Evolutionary conservation across 192 early-diverging fungal species (phyloP), one percentile per base, ranked within the genome.

Genomic region (Powellomyces hirtus): DNA sequence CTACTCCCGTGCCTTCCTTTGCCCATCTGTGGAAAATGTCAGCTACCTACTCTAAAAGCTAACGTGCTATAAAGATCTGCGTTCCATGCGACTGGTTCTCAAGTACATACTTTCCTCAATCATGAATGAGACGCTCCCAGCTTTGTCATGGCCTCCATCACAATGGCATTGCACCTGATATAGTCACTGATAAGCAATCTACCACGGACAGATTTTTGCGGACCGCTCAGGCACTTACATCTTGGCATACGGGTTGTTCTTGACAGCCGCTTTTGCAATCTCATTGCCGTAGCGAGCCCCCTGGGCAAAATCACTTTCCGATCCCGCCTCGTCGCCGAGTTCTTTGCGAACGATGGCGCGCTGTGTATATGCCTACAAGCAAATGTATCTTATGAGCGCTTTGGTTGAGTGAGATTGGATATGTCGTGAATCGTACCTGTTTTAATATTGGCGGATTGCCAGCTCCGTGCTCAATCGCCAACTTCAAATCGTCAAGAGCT

Each of bases 231-330:
- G 16, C 6, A 71, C 66, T 66, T 71, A 83, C 78, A 90, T 80
- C 61, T 89, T 89, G 16, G 87, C 87, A 67, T 90, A 90, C 1
- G 87, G 89, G 65, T 90, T 90, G 64, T 88, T 84, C 62, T 80
- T 76, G 22, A 86, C 82, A 0, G 78, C 79, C 33, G 74, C 66
- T 31, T 77, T 77, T 3, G 89, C 85, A 3, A 88, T 44, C 57
- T 83, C 80, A 66, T 86, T 89, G 1, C 89, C 89, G 44, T 73
- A 84, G 59, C 76, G 76, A 18, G 87, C 87, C 8, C 87, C 87
- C 45, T 62, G 65, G 34, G 80, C 79, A 68, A 90, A 83, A 72
- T 83, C 81, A 24, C 66, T 59, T 11, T 84, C 86, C 1, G 82
- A 77, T 0, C 74, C 88, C 22, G 74, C 75, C 36, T 67, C 66